phyloP scores from a whole-genome alignment of 495 filamentous ascomycete genomes.

The Penicillium macrosclerotiorum region DNA sequence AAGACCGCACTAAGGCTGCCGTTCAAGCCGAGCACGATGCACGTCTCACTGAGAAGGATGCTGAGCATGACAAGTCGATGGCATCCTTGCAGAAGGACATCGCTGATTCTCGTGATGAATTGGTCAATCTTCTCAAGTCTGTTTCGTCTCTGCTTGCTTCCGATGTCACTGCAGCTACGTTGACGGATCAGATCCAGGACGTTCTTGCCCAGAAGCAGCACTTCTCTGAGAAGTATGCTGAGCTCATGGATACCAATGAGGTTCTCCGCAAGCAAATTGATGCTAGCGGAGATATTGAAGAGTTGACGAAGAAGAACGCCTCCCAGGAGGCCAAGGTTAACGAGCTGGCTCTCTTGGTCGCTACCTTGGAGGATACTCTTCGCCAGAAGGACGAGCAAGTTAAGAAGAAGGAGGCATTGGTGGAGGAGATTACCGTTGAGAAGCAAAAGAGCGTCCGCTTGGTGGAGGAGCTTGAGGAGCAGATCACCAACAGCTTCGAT shows the following conservation, averaged over 20 bases:
- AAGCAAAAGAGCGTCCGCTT: conserved; percentile 84
- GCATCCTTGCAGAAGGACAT: conserved; percentile 66
- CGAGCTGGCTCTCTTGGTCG: conserved; percentile 51
- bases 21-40: conserved; percentile 47
- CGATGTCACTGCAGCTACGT: conserved; percentile 44
- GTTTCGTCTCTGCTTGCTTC: conserved; percentile 51
- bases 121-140: conserved; percentile 57
- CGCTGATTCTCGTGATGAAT: conserved; percentile 64
- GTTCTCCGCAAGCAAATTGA: conserved; percentile 56
- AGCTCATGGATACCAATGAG: conserved; percentile 42
- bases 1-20: conserved; percentile 36
- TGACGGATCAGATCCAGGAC: conserved; percentile 48
- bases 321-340: conserved; percentile 46
- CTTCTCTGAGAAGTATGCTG: conserved; percentile 45
- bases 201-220: conserved; percentile 44
- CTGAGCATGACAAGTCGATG: conserved; percentile 60
- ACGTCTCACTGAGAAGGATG: conserved; percentile 44
- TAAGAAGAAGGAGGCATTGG: conserved; percentile 63
- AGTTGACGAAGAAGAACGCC: conserved; percentile 34
- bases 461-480: conserved; percentile 94
- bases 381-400: conserved; percentile 71
- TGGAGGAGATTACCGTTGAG: conserved; percentile 57
- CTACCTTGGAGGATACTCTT: conserved; percentile 57
- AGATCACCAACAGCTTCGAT: conserved; percentile 91
- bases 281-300: conserved; percentile 27